phyloP scores from a whole-genome alignment of 805 yeast species.

The Candida railenensis region DNA sequence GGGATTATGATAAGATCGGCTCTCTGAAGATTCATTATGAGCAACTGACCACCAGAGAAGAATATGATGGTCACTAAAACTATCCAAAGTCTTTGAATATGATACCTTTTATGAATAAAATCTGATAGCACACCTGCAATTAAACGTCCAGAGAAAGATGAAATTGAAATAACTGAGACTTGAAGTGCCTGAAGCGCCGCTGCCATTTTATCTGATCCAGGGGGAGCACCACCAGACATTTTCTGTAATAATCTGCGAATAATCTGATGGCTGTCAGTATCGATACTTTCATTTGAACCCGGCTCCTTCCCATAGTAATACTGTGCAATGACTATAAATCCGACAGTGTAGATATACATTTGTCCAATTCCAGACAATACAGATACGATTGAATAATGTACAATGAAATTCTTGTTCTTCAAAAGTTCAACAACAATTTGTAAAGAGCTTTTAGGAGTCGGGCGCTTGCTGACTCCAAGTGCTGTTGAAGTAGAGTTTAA shows the following conservation, averaged over 20 bases:
- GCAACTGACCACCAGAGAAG: constrained; percentile 36
- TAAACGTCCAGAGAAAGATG: constrained; percentile 66
- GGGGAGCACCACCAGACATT: background rate
- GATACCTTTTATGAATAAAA: constrained; percentile 47
- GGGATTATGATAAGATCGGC: constrained; percentile 41
- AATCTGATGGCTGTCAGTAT: background rate
- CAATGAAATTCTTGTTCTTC: constrained; percentile 37
- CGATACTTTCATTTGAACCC: constrained; percentile 21
- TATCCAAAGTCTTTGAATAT: constrained; percentile 67
- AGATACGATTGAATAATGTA: constrained; percentile 56
- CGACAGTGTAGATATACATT: constrained; percentile 70
- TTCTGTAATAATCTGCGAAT: background rate
- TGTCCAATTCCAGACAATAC: constrained; percentile 65
- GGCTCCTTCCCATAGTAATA: constrained; percentile 34
- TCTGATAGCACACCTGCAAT: constrained; percentile 68
- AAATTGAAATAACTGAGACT: constrained; percentile 63
- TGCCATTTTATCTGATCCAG: constrained; percentile 12
- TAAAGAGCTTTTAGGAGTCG: constrained; percentile 8
- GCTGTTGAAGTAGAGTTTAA: background rate
- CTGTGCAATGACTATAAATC: constrained; percentile 60
- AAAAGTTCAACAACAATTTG: constrained; percentile 20
- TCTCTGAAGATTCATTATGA: constrained; percentile 25
- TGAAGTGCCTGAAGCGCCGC: constrained; percentile 64
- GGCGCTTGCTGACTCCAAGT: background rate
- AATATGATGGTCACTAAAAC: constrained; percentile 43